Evolutionary conservation across 169 alveolate genomes (phyloP).

Genomic region (Plasmodium relictum): DNA sequence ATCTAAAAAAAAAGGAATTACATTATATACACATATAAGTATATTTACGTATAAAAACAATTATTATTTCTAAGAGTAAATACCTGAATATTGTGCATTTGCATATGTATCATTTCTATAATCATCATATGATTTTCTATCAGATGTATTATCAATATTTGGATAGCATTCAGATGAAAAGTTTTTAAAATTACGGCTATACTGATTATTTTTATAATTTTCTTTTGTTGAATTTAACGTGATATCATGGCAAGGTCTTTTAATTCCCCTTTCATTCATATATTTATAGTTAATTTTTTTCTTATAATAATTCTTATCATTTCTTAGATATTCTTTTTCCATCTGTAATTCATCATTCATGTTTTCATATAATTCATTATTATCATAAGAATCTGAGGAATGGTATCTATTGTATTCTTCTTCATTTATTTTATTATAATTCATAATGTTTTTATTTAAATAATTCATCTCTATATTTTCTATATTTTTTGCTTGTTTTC

Average conservation of each 20-base stretch:
- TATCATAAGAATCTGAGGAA: constrained; percentile 33
- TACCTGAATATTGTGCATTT: constrained; percentile 16
- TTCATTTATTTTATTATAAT: constrained; percentile 28
- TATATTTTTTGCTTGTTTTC: constrained; percentile 37
- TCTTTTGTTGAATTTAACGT: constrained; percentile 27
- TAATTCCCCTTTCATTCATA: constrained; percentile 23
- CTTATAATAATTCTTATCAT: constrained; percentile 16
- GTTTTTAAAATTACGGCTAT: constrained; percentile 6
- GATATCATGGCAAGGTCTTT: constrained; percentile 40
- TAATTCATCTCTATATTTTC: constrained; percentile 32
- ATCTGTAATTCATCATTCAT: constrained; percentile 13
- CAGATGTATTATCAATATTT: constrained; percentile 18
- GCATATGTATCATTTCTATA: constrained; percentile 15
- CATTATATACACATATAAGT: background rate
- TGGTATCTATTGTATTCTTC: constrained; percentile 26
- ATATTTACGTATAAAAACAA: background rate
- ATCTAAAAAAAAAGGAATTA: constrained; percentile 7
- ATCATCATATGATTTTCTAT: constrained; percentile 20
- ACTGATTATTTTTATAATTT: constrained; percentile 9
- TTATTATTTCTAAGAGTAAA: background rate
- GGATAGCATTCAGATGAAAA: constrained; percentile 22
- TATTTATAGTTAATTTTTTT: constrained; percentile 36
- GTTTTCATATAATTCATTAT: constrained; percentile 34
- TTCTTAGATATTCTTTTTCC: constrained; percentile 33
- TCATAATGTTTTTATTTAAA: constrained; percentile 11